Conservation (phyloP, 2,329 filamentous ascomycete genomes). For the Alternaria triticimaculans region DNA sequence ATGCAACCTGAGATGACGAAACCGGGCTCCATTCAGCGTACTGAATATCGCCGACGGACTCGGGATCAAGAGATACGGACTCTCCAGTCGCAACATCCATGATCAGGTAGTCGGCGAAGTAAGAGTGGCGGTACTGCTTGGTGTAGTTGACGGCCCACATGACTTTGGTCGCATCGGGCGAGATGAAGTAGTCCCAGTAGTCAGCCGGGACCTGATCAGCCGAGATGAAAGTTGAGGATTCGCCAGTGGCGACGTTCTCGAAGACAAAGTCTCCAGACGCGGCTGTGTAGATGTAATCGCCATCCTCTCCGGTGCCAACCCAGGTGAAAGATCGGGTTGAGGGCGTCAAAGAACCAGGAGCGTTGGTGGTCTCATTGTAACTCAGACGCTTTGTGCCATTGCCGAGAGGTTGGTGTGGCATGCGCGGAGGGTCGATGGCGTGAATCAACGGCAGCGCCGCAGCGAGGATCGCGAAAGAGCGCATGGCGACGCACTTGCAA, state of each 20-base stretch:
- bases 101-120: constrained; percentile 71
- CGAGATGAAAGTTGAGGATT: constrained; percentile 64
- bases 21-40: constrained; percentile 68
- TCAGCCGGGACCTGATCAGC: constrained; percentile 64
- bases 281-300: constrained; percentile 64
- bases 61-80: constrained; percentile 62
- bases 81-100: constrained; percentile 66
- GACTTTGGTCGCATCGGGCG: constrained; percentile 64
- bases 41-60: constrained; percentile 70
- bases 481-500: constrained; percentile 27
- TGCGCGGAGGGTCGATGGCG: constrained; percentile 58
- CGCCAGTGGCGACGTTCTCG: constrained; percentile 66
- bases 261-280: constrained; percentile 63
- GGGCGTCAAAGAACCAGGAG: constrained; percentile 50
- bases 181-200: constrained; percentile 67
- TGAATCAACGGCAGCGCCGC: constrained; percentile 36
- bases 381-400: constrained; percentile 63
- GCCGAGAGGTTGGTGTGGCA: constrained; percentile 62
- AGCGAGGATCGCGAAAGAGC: constrained; percentile 36
- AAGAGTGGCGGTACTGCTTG: constrained; percentile 72
- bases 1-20: constrained; percentile 65
- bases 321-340: constrained; percentile 60
- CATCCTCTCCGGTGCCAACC: constrained; percentile 66
- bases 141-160: constrained; percentile 70
- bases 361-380: constrained; percentile 66